Evolutionary conservation across 73 alveolate genomes (phyloP).

Genomic region (Paramecium sonneborni): DNA sequence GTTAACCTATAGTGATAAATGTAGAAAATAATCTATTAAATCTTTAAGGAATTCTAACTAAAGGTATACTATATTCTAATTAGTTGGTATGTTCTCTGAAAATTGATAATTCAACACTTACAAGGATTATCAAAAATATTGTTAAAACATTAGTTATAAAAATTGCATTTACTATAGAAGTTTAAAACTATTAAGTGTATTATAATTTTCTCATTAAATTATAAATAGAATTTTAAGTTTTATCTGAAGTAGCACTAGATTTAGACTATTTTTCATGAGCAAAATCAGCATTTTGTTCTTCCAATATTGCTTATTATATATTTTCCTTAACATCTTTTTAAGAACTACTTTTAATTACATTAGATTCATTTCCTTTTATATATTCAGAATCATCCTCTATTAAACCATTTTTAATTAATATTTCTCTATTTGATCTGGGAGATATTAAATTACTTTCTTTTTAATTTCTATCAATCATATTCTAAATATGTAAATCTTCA

Average conservation of each 20-base stretch:
- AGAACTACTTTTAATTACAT: neutral
- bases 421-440: neutral
- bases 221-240: neutral
- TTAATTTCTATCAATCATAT: neutral
- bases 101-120: neutral
- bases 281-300: neutral
- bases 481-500: neutral
- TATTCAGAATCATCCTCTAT: neutral
- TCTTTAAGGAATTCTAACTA: slow-evolving; percentile 12
- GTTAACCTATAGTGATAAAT: neutral
- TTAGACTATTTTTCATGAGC: neutral
- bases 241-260: slow-evolving; percentile 9
- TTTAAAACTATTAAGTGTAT: neutral
- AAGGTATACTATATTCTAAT: neutral
- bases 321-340: neutral
- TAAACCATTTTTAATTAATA: neutral
- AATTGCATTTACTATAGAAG: neutral
- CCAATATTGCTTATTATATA: neutral
- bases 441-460: neutral
- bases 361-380: neutral
- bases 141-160: neutral
- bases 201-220: neutral
- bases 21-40: neutral
- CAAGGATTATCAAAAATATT: neutral
- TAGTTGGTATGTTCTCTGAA: neutral